These are phyloP conservation scores for Diaporthe destruens DNA, from an alignment of 2,329 filamentous ascomycete genomes.

Conservation along the genomic window DNA sequence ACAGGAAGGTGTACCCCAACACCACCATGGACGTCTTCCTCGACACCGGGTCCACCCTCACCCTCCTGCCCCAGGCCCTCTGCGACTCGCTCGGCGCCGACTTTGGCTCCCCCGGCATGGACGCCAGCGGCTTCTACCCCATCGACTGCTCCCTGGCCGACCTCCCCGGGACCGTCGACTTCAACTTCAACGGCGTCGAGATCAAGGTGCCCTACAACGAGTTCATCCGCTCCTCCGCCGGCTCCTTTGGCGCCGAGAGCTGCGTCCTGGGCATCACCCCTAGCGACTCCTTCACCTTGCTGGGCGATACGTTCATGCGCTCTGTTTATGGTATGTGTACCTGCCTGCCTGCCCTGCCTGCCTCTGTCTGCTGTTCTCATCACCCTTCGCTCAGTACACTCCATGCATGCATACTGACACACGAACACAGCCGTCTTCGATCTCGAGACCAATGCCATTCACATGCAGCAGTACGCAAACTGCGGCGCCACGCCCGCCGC, in stretches of 20 bases:
- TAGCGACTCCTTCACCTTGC: conserved; percentile 61
- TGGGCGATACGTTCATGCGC: conserved; percentile 71
- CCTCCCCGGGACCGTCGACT: conserved; percentile 60
- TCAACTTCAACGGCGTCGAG: conserved; percentile 61
- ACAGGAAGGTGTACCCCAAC: conserved; percentile 52
- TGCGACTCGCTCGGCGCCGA: conserved; percentile 62
- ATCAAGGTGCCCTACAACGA: conserved; percentile 64
- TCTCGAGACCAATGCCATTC: conserved; percentile 60
- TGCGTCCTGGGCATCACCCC: conserved; percentile 66
- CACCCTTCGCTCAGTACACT: accelerated
- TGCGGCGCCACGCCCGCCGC: conserved; percentile 62
- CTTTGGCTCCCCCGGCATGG: conserved; percentile 58
- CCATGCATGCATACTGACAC: neutral
- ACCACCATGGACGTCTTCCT: conserved; percentile 70
- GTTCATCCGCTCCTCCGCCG: conserved; percentile 57
- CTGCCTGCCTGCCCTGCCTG: too few relatives aligned
- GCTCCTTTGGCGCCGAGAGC: conserved; percentile 45
- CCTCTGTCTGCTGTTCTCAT: neutral
- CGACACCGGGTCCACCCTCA: conserved; percentile 78
- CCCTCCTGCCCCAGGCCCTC: conserved; percentile 71
- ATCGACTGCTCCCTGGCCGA: conserved; percentile 59
- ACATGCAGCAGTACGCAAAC: conserved; percentile 64
- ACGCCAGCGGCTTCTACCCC: conserved; percentile 58
- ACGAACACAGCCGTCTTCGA: conserved; percentile 61
- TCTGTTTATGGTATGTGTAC: conserved; percentile 63